Evolutionary conservation across 257 asterid species (phyloP).

Genomic region (Solanum verrucosum): DNA sequence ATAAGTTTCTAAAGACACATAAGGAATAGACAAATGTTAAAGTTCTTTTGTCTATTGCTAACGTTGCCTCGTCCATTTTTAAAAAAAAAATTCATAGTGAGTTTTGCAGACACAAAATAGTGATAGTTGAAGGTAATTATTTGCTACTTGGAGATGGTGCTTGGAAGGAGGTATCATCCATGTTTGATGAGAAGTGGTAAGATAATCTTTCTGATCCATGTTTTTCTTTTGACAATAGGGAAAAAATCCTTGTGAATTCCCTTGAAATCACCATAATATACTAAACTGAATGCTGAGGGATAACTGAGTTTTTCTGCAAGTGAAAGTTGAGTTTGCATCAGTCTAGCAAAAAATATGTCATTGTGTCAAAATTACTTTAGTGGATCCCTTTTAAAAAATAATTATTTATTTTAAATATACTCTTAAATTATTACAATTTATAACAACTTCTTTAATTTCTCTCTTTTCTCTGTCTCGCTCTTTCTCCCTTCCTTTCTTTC

Average conservation of each 20-base stretch:
- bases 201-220: background rate
- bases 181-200: conserved; percentile 88
- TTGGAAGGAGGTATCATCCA: conserved; percentile 71
- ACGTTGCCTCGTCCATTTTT: background rate
- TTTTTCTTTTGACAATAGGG: background rate
- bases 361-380: too few relatives aligned
- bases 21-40: background rate
- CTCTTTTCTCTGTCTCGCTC: too few relatives aligned
- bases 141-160: conserved; percentile 60
- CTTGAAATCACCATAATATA: background rate
- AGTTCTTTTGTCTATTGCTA: background rate
- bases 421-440: too few relatives aligned
- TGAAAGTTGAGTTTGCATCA: background rate
- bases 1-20: background rate
- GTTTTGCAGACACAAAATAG: conserved; percentile 74
- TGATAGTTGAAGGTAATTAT: conserved; percentile 91
- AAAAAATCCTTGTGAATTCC: background rate
- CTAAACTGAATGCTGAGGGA: background rate
- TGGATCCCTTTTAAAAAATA: too few relatives aligned
- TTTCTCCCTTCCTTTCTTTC: too few relatives aligned
- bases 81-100: background rate
- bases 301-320: background rate
- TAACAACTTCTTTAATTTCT: too few relatives aligned
- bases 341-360: background rate
- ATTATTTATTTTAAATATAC: too few relatives aligned